These are phyloP conservation scores for Myriosclerotinia curreyana DNA, from an alignment of 2,329 filamentous ascomycete species.

Conservation along the genomic window DNA sequence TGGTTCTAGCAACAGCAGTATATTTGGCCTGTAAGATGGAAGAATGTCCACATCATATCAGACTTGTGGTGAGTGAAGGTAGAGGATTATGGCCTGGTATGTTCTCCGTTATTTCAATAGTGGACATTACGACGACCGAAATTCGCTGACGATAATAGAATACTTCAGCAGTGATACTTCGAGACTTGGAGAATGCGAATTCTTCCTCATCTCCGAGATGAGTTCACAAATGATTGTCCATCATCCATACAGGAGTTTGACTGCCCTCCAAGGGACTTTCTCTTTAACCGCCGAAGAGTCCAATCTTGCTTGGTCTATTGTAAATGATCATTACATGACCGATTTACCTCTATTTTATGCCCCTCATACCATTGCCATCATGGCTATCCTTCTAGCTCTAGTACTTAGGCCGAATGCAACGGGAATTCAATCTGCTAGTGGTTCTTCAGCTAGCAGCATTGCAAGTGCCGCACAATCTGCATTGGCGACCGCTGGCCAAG, in stretches of 20 bases:
- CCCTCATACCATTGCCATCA: slow-evolving; percentile 67
- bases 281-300: slow-evolving; percentile 62
- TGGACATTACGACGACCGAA: not conserved
- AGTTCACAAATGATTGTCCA: slow-evolving; percentile 71
- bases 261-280: slow-evolving; percentile 59
- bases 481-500: slow-evolving; percentile 35
- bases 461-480: slow-evolving; percentile 38
- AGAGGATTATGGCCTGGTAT: slow-evolving; percentile 75
- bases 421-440: slow-evolving; percentile 45
- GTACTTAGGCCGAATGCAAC: slow-evolving; percentile 58
- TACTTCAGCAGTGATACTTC: slow-evolving; percentile 62
- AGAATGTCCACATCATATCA: slow-evolving; percentile 93
- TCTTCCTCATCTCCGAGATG: slow-evolving; percentile 70
- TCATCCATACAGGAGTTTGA: slow-evolving; percentile 67
- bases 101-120: not conserved
- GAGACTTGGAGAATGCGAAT: slow-evolving; percentile 72
- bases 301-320: slow-evolving; percentile 63
- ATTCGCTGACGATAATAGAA: slow-evolving; percentile 43
- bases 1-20: slow-evolving; percentile 87
- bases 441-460: slow-evolving; percentile 38
- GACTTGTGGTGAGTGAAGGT: slow-evolving; percentile 83
- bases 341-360: slow-evolving; percentile 66
- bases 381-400: slow-evolving; percentile 66
- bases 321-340: slow-evolving; percentile 72
- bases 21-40: slow-evolving; percentile 98